These are phyloP conservation scores for Populus euphratica DNA, from an alignment of 345 rosid species.

Conservation along the genomic window DNA sequence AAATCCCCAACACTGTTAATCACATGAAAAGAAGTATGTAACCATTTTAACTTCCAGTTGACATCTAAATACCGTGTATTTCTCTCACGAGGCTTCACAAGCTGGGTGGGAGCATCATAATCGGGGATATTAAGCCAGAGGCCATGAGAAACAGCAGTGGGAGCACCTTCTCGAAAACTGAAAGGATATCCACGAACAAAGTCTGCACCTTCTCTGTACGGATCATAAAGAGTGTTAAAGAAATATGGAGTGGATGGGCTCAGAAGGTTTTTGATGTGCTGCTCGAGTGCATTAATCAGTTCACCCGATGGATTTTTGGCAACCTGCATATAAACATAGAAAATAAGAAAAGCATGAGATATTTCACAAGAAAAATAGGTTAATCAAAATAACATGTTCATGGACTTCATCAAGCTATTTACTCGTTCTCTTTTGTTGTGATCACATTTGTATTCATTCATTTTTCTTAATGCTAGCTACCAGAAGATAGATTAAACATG, in stretches of 20 bases:
- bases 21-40: not conserved
- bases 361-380: not conserved
- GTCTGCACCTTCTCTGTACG: constrained; percentile 45
- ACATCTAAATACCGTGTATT: constrained; percentile 33
- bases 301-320: constrained; percentile 50
- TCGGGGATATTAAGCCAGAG: constrained; percentile 57
- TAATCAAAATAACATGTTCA: not conserved
- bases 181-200: constrained; percentile 52
- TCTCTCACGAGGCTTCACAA: constrained; percentile 50
- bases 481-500: not conserved
- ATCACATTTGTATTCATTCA: not conserved
- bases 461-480: not conserved
- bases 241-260: constrained; percentile 45
- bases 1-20: not conserved
- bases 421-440: too few relatives aligned
- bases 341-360: not conserved
- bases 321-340: constrained; percentile 24
- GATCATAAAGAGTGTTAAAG: constrained; percentile 60
- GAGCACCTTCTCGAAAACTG: constrained; percentile 39
- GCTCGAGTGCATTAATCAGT: constrained; percentile 49
- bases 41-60: not conserved
- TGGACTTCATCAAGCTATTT: not conserved
- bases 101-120: constrained; percentile 53
- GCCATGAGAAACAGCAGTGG: constrained; percentile 49
- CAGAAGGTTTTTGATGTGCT: constrained; percentile 47